Evolutionary conservation across 1,284 basidiomycete species (phyloP).

Genomic region (Phylloporus sp.): DNA sequence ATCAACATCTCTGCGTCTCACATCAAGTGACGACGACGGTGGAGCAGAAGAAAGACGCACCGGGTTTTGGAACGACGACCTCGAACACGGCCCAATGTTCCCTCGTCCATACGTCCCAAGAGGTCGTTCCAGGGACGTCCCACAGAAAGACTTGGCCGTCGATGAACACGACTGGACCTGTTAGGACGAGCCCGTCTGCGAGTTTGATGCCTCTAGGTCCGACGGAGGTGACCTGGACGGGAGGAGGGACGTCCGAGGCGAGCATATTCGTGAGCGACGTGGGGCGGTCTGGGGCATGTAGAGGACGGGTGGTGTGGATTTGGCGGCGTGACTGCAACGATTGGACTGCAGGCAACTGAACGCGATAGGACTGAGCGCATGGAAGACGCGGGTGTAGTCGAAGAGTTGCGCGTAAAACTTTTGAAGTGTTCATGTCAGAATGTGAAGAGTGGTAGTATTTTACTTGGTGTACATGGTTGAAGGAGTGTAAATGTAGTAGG

Average conservation of each 20-base stretch:
- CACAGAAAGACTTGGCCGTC: constrained; percentile 90
- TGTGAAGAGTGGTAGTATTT: too few relatives aligned
- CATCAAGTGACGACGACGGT: not conserved
- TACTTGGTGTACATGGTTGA: not conserved
- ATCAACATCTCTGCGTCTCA: constrained; percentile 81
- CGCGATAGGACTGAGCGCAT: not conserved
- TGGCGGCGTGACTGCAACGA: constrained; percentile 8
- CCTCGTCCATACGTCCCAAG: constrained; percentile 71
- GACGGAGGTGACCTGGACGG: constrained; percentile 75
- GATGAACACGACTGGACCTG: constrained; percentile 82
- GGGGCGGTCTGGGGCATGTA: constrained; percentile 30
- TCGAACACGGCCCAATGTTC: constrained; percentile 86
- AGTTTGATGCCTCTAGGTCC: constrained; percentile 69
- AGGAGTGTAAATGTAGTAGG: not conserved
- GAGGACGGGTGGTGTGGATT: constrained; percentile 28
- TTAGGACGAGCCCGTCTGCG: constrained; percentile 78
- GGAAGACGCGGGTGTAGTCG: constrained; percentile 1
- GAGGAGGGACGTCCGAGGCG: constrained; percentile 69
- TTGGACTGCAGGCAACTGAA: not conserved
- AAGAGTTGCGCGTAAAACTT: constrained; percentile 11
- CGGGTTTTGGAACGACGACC: constrained; percentile 83
- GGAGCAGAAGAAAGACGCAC: constrained; percentile 47
- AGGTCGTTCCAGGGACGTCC: constrained; percentile 70
- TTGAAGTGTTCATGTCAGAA: not conserved
- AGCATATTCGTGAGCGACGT: constrained; percentile 72